Percentiles rank a stretch among this genome's conserved stretches.
These are phyloP conservation scores for Blastobotrys arbuscula DNA, from an alignment of 1,139 yeast genomes.

Conservation along the genomic window DNA sequence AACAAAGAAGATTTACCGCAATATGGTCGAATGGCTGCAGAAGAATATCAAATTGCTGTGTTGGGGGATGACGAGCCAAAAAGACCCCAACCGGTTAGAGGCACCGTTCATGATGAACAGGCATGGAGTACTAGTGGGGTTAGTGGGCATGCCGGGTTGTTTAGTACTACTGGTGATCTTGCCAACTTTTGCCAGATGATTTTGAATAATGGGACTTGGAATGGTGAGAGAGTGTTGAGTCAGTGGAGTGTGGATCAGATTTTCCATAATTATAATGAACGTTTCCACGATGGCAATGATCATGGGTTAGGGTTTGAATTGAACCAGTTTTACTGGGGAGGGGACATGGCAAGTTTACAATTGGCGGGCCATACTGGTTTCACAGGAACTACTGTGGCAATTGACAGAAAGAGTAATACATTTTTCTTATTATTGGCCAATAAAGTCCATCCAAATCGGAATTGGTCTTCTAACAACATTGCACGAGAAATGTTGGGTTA, in stretches of 20 bases:
- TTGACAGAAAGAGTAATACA: constrained; percentile 15
- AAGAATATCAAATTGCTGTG: constrained; percentile 17
- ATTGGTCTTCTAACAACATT: constrained; percentile 14
- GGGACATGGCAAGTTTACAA: constrained; percentile 13
- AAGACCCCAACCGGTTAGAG: constrained; percentile 20
- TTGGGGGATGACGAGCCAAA: constrained; percentile 13
- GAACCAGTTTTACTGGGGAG: constrained; percentile 18
- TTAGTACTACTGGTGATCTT: constrained; percentile 18
- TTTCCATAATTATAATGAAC: constrained; percentile 15
- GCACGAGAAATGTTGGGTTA: constrained; percentile 16
- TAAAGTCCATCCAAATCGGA: constrained; percentile 19
- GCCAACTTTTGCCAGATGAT: constrained; percentile 19
- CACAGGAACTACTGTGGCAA: constrained; percentile 21
- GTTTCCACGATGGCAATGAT: constrained; percentile 15
- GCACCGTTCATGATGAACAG: constrained; percentile 21
- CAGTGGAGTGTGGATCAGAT: constrained; percentile 15
- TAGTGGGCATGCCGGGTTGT: constrained; percentile 21
- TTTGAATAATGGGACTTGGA: constrained; percentile 16
- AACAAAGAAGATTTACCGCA: constrained; percentile 1
- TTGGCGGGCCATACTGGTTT: constrained; percentile 22
- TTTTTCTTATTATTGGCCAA: constrained; percentile 18
- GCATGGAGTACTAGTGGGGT: constrained; percentile 18
- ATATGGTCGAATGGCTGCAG: constrained; percentile 16
- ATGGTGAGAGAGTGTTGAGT: constrained; percentile 12
- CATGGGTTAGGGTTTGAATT: constrained; percentile 22